phyloP scores from a whole-genome alignment of 805 yeast species.

The Candida succiphila region DNA sequence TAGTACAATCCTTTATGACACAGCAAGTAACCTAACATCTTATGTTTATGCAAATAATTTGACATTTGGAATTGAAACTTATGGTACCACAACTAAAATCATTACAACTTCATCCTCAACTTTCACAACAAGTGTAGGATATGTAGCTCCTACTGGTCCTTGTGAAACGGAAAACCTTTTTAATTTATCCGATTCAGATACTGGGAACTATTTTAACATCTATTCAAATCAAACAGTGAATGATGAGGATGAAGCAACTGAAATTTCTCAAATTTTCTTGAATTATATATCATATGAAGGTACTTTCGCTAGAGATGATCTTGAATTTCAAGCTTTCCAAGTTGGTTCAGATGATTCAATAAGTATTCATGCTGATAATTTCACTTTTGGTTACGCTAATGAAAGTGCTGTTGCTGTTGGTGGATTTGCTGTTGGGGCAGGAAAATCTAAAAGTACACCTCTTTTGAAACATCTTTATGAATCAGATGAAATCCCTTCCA shows the following conservation, averaged over 20 bases:
- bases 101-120: background rate
- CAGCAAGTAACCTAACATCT: slow-evolving; percentile 1
- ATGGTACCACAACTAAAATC: background rate
- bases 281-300: slow-evolving; percentile 17
- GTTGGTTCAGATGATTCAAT: slow-evolving; percentile 3
- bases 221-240: background rate
- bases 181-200: slow-evolving; percentile 11
- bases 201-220: slow-evolving; percentile 7
- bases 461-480: slow-evolving; percentile 25
- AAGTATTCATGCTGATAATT: slow-evolving; percentile 5
- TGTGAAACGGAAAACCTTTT: slow-evolving; percentile 18
- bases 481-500: slow-evolving; percentile 21
- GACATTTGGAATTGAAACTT: background rate
- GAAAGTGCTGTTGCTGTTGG: slow-evolving; percentile 29
- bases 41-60: background rate
- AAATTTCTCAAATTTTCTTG: slow-evolving; percentile 5
- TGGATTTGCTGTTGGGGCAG: slow-evolving; percentile 35
- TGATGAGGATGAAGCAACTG: slow-evolving; percentile 7
- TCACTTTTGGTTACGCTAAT: slow-evolving; percentile 28
- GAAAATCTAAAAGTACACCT: slow-evolving; percentile 12
- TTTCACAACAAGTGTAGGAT: slow-evolving; percentile 1
- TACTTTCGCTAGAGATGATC: slow-evolving; percentile 13
- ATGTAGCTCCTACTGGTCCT: too few relatives aligned
- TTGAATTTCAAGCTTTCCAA: slow-evolving; percentile 5
- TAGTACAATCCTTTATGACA: too few relatives aligned